Percentiles rank a stretch among this genome's conserved stretches.
phyloP scores from a whole-genome alignment of 331 rosid genomes.

The Saraca asoca region DNA sequence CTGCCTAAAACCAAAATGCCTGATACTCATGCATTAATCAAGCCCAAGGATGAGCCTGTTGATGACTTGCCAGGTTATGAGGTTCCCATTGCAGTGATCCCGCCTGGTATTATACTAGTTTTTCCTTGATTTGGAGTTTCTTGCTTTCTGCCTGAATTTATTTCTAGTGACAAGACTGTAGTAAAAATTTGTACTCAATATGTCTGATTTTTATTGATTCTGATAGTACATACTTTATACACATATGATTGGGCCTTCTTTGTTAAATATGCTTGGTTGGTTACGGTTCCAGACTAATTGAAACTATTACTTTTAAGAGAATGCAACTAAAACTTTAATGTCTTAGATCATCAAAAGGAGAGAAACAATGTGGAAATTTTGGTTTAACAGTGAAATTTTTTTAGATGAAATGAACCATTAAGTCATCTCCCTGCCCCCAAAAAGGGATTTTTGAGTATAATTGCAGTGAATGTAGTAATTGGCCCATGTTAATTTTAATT shows the following conservation, averaged over 20 bases:
- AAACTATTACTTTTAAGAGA: slow-evolving; percentile 1
- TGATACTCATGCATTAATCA: slow-evolving; percentile 44
- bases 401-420: slow-evolving; percentile 12
- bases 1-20: slow-evolving; percentile 39
- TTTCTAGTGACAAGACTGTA: slow-evolving; percentile 16
- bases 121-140: slow-evolving; percentile 22
- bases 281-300: slow-evolving; percentile 2
- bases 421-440: background rate
- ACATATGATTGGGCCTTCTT: background rate
- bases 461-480: background rate
- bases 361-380: slow-evolving; percentile 6
- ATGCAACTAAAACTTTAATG: background rate
- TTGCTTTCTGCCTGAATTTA: slow-evolving; percentile 4
- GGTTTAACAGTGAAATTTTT: background rate
- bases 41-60: slow-evolving; percentile 86
- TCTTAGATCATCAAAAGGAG: background rate
- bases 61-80: slow-evolving; percentile 41
- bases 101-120: slow-evolving; percentile 54
- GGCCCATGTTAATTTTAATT: too few relatives aligned
- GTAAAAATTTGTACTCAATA: slow-evolving; percentile 7
- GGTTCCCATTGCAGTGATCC: slow-evolving; percentile 61
- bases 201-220: slow-evolving; percentile 21
- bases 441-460: background rate
- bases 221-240: slow-evolving; percentile 8
- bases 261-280: background rate